Base-by-base conservation (phyloP, 805 yeast genomes). In the Wickerhamiella kurtzmanii region DNA sequence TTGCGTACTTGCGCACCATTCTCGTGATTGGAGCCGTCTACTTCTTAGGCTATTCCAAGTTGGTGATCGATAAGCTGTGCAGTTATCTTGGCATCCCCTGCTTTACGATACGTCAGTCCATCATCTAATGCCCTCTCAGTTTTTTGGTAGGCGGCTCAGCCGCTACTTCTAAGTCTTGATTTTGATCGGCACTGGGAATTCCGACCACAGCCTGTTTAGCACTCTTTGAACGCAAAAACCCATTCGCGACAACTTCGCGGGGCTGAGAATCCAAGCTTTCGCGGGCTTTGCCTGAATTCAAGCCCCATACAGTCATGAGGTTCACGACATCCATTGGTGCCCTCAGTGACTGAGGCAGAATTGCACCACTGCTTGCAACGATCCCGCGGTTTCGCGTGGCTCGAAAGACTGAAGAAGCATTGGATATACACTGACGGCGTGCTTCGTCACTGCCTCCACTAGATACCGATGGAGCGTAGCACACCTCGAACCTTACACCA, bases 71-170 rank as follows among this genome's bases (percentile, higher is more conserved):
- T 53, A 79, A 84, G 56, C 79, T 89, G 56, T 75, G 78, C 64
- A 87, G 79, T 52, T 87, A 76, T 59, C 70, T 89, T 56, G 96
- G 86, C 60, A 87, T 89, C 54, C 82, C 79, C 64, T 92, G 95
- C 4, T 74, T 88, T 56, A 73, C 81, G 32, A 83, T 86, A 18
- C 16, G 25, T 20, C 32, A 25, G 11, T 25, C 16, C 8, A 36
- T 36, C 6, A 5, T 36, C n/a, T n/a, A 36, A 16, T 36, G 19
- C 6, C 38, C 38, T 36, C 16, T 36, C 38, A n/a, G 19, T 15
- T 36, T 17, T n/a, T 36, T 36, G 9, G 32, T 25, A 6, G 32
- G 19, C 16, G 38, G 16, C 38, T 36, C 38, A 36, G 19, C n/a
- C n/a, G n/a, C n/a, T n/a, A n/a, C n/a, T n/a, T n/a, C n/a, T n/a